These are phyloP conservation scores for Macrocybe gigantea DNA, from an alignment of 768 basidiomycete genomes.

Conservation along the genomic window DNA sequence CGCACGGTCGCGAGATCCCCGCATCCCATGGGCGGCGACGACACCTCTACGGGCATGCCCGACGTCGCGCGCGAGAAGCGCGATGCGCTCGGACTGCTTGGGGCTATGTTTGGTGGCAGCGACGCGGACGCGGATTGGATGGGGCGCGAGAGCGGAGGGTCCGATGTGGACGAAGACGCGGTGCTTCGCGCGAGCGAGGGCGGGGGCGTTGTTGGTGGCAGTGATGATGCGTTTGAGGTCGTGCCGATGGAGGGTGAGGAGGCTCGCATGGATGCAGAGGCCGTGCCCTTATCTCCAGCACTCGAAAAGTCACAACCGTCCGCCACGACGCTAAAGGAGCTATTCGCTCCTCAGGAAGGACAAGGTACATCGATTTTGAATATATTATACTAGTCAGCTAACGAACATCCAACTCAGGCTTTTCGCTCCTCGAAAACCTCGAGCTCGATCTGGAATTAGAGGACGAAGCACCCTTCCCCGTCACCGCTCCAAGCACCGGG, in stretches of 20 bases:
- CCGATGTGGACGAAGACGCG: conserved; percentile 45
- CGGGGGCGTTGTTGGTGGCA: conserved; percentile 7
- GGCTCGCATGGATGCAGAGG: conserved; percentile 9
- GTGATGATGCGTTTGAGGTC: conserved; percentile 23
- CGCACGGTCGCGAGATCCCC: conserved; percentile 1
- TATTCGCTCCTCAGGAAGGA: conserved; percentile 67
- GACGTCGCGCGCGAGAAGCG: conserved; percentile 41
- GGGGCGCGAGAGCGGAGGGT: conserved; percentile 50
- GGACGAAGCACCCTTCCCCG: conserved; percentile 35
- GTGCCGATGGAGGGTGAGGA: conserved; percentile 24
- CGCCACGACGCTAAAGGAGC: conserved; percentile 51
- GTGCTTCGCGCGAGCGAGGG: conserved; percentile 1
- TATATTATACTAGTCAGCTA: not conserved
- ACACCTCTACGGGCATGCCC: not conserved
- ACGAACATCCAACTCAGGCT: conserved; percentile 37
- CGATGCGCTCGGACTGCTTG: conserved; percentile 39
- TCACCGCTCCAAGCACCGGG: not conserved
- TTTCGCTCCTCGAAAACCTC: conserved; percentile 72
- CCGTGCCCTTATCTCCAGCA: conserved; percentile 4
- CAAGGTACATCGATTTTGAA: conserved; percentile 37
- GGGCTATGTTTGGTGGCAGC: conserved; percentile 43
- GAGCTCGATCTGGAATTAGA: conserved; percentile 71
- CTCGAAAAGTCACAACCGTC: conserved; percentile 6
- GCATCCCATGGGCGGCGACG: conserved; percentile 4
- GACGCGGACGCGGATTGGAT: conserved; percentile 49